Conservation (phyloP, 768 basidiomycete genomes). For the Lentinula detonsa region DNA sequence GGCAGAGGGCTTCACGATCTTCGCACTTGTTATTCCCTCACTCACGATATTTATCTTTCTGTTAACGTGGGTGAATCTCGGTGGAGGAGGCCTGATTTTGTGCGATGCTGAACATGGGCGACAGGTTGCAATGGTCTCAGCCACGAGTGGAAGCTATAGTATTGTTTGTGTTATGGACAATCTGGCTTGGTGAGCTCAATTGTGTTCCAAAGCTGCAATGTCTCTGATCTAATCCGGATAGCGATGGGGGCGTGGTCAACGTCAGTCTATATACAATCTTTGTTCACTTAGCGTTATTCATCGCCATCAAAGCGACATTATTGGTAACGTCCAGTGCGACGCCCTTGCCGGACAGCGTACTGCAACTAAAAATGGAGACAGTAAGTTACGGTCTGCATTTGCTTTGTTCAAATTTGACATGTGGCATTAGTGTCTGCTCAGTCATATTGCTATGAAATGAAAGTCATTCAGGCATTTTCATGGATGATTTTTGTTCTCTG, state of each 20-base stretch:
- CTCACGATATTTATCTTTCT: constrained; percentile 60
- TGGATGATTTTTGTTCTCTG: constrained; percentile 63
- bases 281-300: constrained; percentile 3
- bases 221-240: constrained; percentile 17
- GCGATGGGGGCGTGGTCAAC: constrained; percentile 74
- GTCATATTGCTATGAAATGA: constrained; percentile 74
- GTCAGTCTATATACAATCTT: constrained; percentile 30
- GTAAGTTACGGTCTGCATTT: constrained; percentile 24
- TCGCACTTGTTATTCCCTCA: constrained; percentile 59
- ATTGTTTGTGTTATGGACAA: constrained; percentile 47
- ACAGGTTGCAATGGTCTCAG: constrained; percentile 64
- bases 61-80: constrained; percentile 38
- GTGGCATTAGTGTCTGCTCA: constrained; percentile 41
- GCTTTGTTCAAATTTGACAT: neutral
- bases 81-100: neutral
- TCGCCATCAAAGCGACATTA: constrained; percentile 49
- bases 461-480: constrained; percentile 71
- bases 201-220: neutral
- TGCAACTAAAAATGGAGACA: constrained; percentile 46
- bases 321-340: constrained; percentile 60
- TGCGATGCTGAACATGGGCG: constrained; percentile 7
- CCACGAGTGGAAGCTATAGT: constrained; percentile 55
- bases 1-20: constrained; percentile 66
- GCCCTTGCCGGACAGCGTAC: constrained; percentile 32
- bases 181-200: constrained; percentile 62